These are phyloP conservation scores for Monosporozyma servazzii DNA, from an alignment of 805 yeast species.

Conservation along the genomic window DNA sequence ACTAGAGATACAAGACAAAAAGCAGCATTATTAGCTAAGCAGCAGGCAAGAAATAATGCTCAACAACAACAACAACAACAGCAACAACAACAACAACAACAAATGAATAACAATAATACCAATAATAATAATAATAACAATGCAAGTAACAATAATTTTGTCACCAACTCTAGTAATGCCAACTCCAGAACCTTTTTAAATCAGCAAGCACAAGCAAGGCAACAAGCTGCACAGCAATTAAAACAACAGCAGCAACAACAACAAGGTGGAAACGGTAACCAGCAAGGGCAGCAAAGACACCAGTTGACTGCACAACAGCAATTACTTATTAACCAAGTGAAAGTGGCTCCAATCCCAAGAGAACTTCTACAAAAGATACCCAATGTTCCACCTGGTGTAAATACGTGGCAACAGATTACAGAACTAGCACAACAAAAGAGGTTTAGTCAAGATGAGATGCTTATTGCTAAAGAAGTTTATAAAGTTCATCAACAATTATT, in stretches of 20 bases:
- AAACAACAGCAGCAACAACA: slow-evolving; percentile 22
- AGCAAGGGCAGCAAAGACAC: slow-evolving; percentile 21
- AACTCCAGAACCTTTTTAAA: slow-evolving; percentile 33
- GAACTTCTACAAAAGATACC: slow-evolving; percentile 22
- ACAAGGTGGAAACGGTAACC: slow-evolving; percentile 28
- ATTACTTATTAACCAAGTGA: slow-evolving; percentile 38
- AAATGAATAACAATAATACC: slow-evolving; percentile 6
- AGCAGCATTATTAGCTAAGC: slow-evolving; percentile 4
- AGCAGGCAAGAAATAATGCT: not conserved
- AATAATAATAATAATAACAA: slow-evolving; percentile 24
- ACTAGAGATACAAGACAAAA: slow-evolving; percentile 22
- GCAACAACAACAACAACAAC: not conserved
- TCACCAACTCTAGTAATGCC: slow-evolving; percentile 18
- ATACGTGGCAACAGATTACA: slow-evolving; percentile 55
- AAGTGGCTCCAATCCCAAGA: slow-evolving; percentile 49
- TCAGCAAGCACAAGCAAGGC: slow-evolving; percentile 45
- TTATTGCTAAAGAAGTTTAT: slow-evolving; percentile 37
- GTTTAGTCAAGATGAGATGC: slow-evolving; percentile 26
- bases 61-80: not conserved
- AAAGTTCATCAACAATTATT: slow-evolving; percentile 55
- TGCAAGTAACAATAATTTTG: slow-evolving; percentile 15
- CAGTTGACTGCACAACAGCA: slow-evolving; percentile 19
- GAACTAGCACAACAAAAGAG: slow-evolving; percentile 30
- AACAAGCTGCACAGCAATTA: slow-evolving; percentile 41
- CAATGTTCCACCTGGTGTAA: slow-evolving; percentile 54